phyloP scores from a whole-genome alignment of 345 rosid species.

The Acer yangbiense region DNA sequence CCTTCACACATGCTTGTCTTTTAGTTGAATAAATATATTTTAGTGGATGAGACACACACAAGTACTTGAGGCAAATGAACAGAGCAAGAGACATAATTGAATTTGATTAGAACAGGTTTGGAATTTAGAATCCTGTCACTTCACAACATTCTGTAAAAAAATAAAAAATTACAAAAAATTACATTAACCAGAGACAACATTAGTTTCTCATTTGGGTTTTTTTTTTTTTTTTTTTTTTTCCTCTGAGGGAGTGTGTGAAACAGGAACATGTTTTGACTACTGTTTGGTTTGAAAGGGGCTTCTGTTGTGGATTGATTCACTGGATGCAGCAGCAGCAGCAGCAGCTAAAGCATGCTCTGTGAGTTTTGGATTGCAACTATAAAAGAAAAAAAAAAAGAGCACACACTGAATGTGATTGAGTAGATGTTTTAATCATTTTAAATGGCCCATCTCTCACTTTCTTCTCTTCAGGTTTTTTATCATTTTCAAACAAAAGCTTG shows the following conservation, averaged over 20 bases:
- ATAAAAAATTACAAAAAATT: neutral
- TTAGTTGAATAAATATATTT: neutral
- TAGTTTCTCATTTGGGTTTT: constrained; percentile 14
- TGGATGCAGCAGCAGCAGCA: neutral
- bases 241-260: constrained; percentile 17
- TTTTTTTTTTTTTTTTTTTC: too few species aligned
- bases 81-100: neutral
- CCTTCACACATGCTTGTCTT: constrained; percentile 12
- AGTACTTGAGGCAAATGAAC: neutral
- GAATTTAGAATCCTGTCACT: neutral
- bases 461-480: constrained; percentile 12
- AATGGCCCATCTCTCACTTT: constrained; percentile 19
- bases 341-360: constrained; percentile 19
- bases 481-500: constrained; percentile 3
- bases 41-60: neutral
- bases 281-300: constrained; percentile 24
- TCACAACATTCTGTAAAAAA: constrained; percentile 1
- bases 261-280: constrained; percentile 19
- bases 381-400: constrained; percentile 19
- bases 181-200: neutral
- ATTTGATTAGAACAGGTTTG: neutral
- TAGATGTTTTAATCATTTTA: constrained; percentile 36
- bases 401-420: constrained; percentile 42
- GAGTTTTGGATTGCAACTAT: constrained; percentile 29
- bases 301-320: constrained; percentile 19